Conservation (phyloP, 2,329 filamentous ascomycete genomes). For the Coccinonectria pachysandricola region DNA sequence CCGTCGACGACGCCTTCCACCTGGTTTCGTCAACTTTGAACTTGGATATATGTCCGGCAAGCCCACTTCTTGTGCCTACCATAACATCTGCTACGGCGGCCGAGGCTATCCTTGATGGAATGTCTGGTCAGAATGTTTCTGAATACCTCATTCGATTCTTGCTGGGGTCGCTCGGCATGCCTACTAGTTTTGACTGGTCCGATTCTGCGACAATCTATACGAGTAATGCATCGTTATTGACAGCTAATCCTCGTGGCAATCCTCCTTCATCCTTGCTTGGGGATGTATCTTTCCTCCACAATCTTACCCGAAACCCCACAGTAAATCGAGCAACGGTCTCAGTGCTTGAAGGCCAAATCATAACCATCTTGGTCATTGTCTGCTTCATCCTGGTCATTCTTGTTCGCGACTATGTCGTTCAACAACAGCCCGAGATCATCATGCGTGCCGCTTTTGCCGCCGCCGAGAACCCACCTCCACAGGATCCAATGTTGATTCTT, state of each 20-base stretch:
- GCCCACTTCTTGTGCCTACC: constrained; percentile 22
- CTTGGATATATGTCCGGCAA: constrained; percentile 24
- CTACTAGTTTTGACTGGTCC: constrained; percentile 12
- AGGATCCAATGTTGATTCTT: constrained; percentile 15
- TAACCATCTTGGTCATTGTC: constrained; percentile 82
- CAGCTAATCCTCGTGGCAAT: constrained; percentile 3
- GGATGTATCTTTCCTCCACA: constrained; percentile 45
- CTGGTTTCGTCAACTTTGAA: constrained; percentile 18
- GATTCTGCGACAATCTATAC: constrained; percentile 6
- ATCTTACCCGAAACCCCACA: constrained; percentile 56
- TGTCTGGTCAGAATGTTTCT: constrained; percentile 22
- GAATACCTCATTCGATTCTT: constrained; percentile 23
- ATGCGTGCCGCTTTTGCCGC: constrained; percentile 58
- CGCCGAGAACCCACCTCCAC: constrained; percentile 21
- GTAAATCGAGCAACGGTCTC: constrained; percentile 74
- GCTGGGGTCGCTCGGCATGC: constrained; percentile 20
- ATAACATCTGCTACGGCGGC: constrained; percentile 23
- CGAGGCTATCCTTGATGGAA: constrained; percentile 19
- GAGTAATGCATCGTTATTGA: constrained; percentile 9
- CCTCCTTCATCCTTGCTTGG: constrained; percentile 35
- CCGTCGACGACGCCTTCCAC: constrained; percentile 18
- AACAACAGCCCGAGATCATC: constrained; percentile 90
- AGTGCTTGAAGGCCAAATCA: constrained; percentile 83
- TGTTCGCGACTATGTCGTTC: constrained; percentile 94
- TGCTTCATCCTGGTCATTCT: constrained; percentile 96